These are phyloP conservation scores for Chaetomiaceae sp. DNA, from an alignment of 2,329 filamentous ascomycete species.

Conservation along the genomic window DNA sequence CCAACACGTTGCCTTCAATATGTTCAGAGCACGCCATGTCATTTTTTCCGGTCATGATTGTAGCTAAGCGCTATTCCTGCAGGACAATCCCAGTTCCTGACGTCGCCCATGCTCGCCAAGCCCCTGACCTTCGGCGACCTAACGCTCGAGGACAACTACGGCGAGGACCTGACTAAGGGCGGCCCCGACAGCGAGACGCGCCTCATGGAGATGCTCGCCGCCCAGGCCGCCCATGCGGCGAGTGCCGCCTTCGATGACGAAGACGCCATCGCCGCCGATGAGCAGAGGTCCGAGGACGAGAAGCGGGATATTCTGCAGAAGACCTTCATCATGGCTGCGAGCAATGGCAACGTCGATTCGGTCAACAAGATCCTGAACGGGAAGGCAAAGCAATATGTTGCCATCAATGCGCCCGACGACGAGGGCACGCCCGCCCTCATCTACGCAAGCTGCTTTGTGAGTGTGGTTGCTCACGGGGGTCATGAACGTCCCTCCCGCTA, in stretches of 20 bases:
- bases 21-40: no score
- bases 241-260: slow-evolving; percentile 69
- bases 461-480: slow-evolving; percentile 31
- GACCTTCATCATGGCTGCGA: slow-evolving; percentile 87
- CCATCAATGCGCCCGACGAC: slow-evolving; percentile 83
- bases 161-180: slow-evolving; percentile 55
- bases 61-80: slow-evolving; percentile 16
- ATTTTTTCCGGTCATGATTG: no score
- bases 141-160: slow-evolving; percentile 72
- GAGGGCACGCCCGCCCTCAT: slow-evolving; percentile 96
- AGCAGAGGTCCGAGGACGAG: slow-evolving; percentile 65
- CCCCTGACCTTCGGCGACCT: slow-evolving; percentile 77
- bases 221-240: slow-evolving; percentile 80
- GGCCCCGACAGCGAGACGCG: slow-evolving; percentile 73
- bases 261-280: slow-evolving; percentile 68
- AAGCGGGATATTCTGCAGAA: slow-evolving; percentile 81
- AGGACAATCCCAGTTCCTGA: slow-evolving; percentile 96
- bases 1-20: background rate
- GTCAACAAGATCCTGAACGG: slow-evolving; percentile 71
- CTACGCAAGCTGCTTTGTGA: slow-evolving; percentile 94
- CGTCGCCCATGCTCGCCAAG: slow-evolving; percentile 75
- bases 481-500: slow-evolving; percentile 6
- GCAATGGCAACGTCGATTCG: slow-evolving; percentile 84
- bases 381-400: slow-evolving; percentile 66
- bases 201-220: slow-evolving; percentile 91